Conservation (phyloP, 306 rosid species). For the Sphenostylis stenocarpa region DNA sequence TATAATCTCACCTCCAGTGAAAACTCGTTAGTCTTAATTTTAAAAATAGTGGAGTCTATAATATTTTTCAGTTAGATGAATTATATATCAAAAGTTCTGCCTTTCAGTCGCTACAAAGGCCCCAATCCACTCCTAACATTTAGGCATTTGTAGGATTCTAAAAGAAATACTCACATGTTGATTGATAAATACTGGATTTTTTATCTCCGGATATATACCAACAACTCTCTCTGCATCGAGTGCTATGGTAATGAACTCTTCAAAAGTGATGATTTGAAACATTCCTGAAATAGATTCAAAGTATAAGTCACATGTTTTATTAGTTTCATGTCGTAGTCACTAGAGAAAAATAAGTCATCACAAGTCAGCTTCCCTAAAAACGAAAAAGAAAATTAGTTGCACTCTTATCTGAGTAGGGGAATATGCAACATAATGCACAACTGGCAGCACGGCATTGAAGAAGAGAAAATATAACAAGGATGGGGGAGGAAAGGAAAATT, state of each 20-base stretch:
- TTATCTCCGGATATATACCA: conserved; percentile 97
- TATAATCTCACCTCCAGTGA: neutral
- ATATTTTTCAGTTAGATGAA: no score
- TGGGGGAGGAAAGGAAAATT: neutral
- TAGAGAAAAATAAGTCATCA: conserved; percentile 3
- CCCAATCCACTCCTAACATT: neutral
- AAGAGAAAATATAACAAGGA: neutral
- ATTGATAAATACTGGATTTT: conserved; percentile 79
- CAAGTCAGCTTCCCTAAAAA: neutral
- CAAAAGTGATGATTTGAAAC: conserved; percentile 76
- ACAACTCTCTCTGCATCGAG: conserved; percentile 83
- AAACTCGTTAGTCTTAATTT: conserved; percentile 6
- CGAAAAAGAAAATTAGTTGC: neutral
- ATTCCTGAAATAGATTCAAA: conserved; percentile 58
- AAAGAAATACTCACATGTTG: conserved; percentile 70
- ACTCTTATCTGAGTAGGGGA: neutral
- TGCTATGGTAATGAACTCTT: conserved; percentile 85
- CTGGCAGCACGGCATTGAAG: neutral
- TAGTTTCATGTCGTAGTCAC: conserved; percentile 17
- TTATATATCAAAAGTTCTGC: neutral
- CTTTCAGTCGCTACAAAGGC: neutral
- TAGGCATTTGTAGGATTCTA: conserved; percentile 16
- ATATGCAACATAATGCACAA: neutral
- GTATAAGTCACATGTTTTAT: no score
- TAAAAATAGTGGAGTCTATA: neutral